phyloP scores from a whole-genome alignment of 2,329 filamentous ascomycete genomes.

The Aureobasidium musti region DNA sequence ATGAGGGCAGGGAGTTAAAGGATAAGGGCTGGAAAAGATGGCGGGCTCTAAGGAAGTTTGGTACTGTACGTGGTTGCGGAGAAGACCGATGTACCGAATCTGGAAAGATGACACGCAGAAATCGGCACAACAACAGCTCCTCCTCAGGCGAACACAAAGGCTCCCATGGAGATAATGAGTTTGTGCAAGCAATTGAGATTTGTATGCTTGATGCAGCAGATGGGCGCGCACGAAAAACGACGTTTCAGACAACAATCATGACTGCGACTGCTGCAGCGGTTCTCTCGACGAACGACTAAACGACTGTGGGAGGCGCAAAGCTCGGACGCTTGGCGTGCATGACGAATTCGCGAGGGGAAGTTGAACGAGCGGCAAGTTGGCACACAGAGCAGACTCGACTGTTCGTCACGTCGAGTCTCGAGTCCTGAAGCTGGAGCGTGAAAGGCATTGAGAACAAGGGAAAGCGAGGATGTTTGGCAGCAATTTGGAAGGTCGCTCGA shows the following conservation, averaged over 20 bases:
- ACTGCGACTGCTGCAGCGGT: slow-evolving; percentile 10
- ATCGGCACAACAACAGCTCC: background rate
- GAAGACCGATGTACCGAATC: slow-evolving; percentile 16
- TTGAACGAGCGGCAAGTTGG: slow-evolving; percentile 17
- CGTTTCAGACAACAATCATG: background rate
- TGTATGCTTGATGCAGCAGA: background rate
- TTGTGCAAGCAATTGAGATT: background rate
- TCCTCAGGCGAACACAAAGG: background rate
- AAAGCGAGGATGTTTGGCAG: background rate
- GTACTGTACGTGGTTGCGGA: slow-evolving; percentile 13
- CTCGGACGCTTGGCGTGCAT: slow-evolving; percentile 24
- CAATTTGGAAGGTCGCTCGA: background rate
- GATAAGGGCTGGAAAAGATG: slow-evolving; percentile 2
- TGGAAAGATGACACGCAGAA: slow-evolving; percentile 12
- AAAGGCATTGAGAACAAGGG: background rate
- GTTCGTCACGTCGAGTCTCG: background rate
- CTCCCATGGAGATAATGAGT: background rate
- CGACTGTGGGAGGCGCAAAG: slow-evolving; percentile 19
- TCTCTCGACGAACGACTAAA: slow-evolving; percentile 6
- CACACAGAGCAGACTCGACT: slow-evolving; percentile 7
- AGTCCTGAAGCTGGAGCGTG: background rate
- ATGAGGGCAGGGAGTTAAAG: background rate
- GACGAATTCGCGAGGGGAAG: slow-evolving; percentile 24
- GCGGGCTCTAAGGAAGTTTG: slow-evolving; percentile 10
- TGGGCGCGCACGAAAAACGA: background rate